Percentiles rank a stretch among this genome's conserved stretches.
Conservation (phyloP, 495 filamentous ascomycete genomes). For the Daldinia loculata region DNA sequence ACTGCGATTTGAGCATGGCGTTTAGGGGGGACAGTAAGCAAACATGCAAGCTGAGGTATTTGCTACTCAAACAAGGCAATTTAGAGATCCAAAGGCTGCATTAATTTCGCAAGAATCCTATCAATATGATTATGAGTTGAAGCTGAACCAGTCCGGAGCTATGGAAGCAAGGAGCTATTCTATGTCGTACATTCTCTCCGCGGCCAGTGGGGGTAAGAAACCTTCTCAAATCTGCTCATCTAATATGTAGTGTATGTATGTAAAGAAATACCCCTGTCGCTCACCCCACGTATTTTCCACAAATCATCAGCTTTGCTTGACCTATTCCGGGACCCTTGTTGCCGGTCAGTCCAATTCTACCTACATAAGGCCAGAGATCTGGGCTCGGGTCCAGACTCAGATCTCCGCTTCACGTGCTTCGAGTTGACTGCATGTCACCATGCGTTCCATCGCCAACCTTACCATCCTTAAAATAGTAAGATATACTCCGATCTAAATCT, state of each 20-base stretch:
- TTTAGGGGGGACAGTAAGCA: conserved; percentile 24
- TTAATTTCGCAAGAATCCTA: neutral
- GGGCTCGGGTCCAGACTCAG: conserved; percentile 31
- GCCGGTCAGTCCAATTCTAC: neutral
- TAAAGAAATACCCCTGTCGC: conserved; percentile 11
- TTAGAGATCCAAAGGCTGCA: neutral
- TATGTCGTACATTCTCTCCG: too few relatives aligned
- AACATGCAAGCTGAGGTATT: conserved; percentile 19
- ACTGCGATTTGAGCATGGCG: conserved; percentile 37
- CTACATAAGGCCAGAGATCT: conserved; percentile 23
- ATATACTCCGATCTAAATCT: neutral
- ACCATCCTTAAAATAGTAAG: neutral
- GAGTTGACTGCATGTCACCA: conserved; percentile 25
- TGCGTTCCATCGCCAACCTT: conserved; percentile 5
- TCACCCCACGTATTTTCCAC: conserved; percentile 30
- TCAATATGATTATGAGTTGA: neutral
- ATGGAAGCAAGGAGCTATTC: too few relatives aligned
- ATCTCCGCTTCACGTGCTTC: conserved; percentile 30
- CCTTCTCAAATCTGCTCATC: conserved; percentile 38
- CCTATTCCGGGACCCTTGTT: conserved; percentile 19
- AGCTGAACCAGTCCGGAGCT: neutral
- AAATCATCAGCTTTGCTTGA: conserved; percentile 1
- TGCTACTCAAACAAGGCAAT: conserved; percentile 18
- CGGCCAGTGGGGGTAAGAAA: conserved; percentile 20
- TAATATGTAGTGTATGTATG: neutral